Evolutionary conservation across 352 stramenopile genomes (phyloP).

Genomic region (Globisporangium abappressorium): DNA sequence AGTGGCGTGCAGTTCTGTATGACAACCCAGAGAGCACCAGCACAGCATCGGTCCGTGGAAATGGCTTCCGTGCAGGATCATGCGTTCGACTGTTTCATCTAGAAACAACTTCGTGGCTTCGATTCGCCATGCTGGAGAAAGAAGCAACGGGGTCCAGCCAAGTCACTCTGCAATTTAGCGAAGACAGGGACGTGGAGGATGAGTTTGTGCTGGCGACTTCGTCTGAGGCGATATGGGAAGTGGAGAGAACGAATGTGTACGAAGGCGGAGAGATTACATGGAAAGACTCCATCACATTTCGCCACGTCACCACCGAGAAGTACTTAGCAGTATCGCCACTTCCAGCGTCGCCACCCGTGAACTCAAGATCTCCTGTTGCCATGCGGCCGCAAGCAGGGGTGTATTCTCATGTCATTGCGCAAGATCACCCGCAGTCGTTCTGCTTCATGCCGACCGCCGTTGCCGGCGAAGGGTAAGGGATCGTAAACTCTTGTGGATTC

Average conservation of each 20-base stretch:
- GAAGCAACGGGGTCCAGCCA: slow-evolving; percentile 7
- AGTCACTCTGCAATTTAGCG: slow-evolving; percentile 46
- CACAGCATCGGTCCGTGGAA: slow-evolving; percentile 7
- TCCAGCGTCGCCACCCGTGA: slow-evolving; percentile 16
- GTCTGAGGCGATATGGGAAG: slow-evolving; percentile 59
- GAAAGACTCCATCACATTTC: slow-evolving; percentile 44
- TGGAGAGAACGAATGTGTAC: slow-evolving; percentile 44
- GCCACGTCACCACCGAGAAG: slow-evolving; percentile 52
- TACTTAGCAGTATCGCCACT: slow-evolving; percentile 44
- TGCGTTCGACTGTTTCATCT: slow-evolving; percentile 67
- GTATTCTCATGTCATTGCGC: slow-evolving; percentile 34
- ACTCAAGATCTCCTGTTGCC: slow-evolving; percentile 21
- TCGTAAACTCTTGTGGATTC: not conserved
- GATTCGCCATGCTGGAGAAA: slow-evolving; percentile 20
- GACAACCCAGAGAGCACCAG: slow-evolving; percentile 29
- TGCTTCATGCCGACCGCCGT: slow-evolving; percentile 56
- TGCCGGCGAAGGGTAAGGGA: slow-evolving; percentile 48
- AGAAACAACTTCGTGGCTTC: slow-evolving; percentile 64
- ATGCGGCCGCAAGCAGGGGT: slow-evolving; percentile 11
- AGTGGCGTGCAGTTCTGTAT: slow-evolving; percentile 58
- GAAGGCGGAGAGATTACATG: slow-evolving; percentile 60
- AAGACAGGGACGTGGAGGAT: slow-evolving; percentile 39
- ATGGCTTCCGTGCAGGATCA: slow-evolving; percentile 42
- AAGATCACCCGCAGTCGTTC: slow-evolving; percentile 46
- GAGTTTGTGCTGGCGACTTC: slow-evolving; percentile 29